Percentiles rank a stretch among this genome's conserved stretches.
Conservation (phyloP, 768 basidiomycete species). For the Candolleomyces aberdarensis region DNA sequence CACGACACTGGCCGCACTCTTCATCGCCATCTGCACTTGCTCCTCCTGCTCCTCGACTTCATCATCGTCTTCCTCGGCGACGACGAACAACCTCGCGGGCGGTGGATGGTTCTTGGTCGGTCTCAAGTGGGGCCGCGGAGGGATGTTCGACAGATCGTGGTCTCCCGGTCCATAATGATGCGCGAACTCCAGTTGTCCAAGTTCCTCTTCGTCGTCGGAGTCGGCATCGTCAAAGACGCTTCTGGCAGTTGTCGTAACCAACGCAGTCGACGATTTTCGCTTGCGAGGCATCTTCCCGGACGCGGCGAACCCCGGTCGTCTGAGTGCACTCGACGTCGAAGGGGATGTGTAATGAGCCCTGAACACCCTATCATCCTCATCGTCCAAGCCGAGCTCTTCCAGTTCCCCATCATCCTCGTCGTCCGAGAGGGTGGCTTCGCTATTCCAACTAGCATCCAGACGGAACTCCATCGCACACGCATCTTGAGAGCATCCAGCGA, state of each 20-base stretch:
- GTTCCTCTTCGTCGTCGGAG: neutral
- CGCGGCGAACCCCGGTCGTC: too few relatives aligned
- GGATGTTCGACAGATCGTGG: conserved; percentile 10
- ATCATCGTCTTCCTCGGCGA: conserved; percentile 36
- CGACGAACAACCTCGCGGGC: conserved; percentile 33
- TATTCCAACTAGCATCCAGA: neutral
- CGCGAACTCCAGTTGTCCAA: too few relatives aligned
- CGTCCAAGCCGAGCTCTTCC: neutral
- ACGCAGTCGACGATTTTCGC: neutral
- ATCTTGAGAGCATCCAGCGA: neutral
- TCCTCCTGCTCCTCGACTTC: conserved; percentile 13
- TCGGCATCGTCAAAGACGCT: neutral
- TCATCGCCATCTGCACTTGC: neutral
- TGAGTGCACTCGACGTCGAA: too few relatives aligned
- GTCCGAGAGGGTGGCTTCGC: neutral
- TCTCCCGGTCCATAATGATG: conserved; percentile 7
- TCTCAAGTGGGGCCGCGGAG: conserved; percentile 8
- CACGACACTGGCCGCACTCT: neutral
- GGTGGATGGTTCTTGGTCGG: conserved; percentile 10
- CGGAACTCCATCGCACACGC: neutral
- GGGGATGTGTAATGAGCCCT: neutral
- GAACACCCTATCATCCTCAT: neutral
- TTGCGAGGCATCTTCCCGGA: neutral
- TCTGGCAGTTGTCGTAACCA: neutral
- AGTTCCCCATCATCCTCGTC: neutral